phyloP scores from a whole-genome alignment of 2,329 filamentous ascomycete species.

The Xylariaceae sp. region DNA sequence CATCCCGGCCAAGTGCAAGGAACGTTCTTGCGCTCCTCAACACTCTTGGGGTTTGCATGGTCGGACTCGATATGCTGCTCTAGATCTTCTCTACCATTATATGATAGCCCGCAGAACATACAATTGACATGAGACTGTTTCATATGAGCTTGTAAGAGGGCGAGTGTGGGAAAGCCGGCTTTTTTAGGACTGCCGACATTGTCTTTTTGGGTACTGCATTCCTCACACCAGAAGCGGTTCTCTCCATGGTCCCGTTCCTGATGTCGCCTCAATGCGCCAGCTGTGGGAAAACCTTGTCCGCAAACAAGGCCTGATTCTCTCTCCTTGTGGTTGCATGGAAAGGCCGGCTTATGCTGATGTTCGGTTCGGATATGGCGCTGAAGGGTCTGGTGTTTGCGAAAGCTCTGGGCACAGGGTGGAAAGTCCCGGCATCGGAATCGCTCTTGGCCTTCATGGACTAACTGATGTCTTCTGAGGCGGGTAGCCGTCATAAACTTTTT shows the following conservation, averaged over 20 bases:
- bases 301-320: constrained; percentile 52
- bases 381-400: constrained; percentile 86
- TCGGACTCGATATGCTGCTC: constrained; percentile 79
- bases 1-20: constrained; percentile 73
- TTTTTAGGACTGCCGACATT: constrained; percentile 48
- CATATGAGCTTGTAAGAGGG: constrained; percentile 75
- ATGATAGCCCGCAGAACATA: constrained; percentile 73
- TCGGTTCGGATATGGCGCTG: constrained; percentile 80
- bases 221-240: constrained; percentile 75
- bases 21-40: constrained; percentile 69
- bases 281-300: constrained; percentile 73
- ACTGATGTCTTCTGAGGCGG: constrained; percentile 75
- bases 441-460: constrained; percentile 79
- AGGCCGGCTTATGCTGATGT: constrained; percentile 76
- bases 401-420: constrained; percentile 74
- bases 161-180: constrained; percentile 73
- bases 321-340: constrained; percentile 64
- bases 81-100: constrained; percentile 69
- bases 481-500: constrained; percentile 85
- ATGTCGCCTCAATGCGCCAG: constrained; percentile 74
- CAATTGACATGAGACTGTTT: constrained; percentile 77
- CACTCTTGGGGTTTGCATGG: constrained; percentile 64
- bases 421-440: constrained; percentile 75
- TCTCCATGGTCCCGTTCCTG: constrained; percentile 72
- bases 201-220: constrained; percentile 61